Percentiles rank a stretch among this genome's conserved stretches.
Evolutionary conservation across 805 yeast genomes (phyloP).

Genomic region (Wilhelminamyces savonicus): DNA sequence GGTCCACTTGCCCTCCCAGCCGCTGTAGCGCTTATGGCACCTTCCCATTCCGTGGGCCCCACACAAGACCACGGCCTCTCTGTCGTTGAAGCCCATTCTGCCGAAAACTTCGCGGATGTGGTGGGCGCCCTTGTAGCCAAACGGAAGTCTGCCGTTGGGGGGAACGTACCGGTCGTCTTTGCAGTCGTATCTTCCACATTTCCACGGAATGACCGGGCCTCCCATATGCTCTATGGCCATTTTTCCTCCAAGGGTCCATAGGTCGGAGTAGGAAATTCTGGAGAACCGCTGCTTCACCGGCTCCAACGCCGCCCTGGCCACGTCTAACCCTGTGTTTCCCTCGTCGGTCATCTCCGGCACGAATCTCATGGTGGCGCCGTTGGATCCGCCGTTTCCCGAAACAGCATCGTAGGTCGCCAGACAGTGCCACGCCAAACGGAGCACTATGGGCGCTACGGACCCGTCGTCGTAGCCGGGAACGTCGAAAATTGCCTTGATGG

Average conservation of each 20-base stretch:
- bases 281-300: conserved; percentile 53
- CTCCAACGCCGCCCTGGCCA: conserved; percentile 50
- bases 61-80: conserved; percentile 65
- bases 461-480: conserved; percentile 52
- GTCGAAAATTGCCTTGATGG: conserved; percentile 25
- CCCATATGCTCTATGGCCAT: conserved; percentile 72
- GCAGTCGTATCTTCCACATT: conserved; percentile 70
- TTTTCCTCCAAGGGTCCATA: conserved; percentile 76
- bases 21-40: conserved; percentile 66
- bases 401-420: conserved; percentile 71
- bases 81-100: conserved; percentile 55
- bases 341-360: conserved; percentile 44
- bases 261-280: conserved; percentile 74
- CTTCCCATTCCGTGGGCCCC: conserved; percentile 77
- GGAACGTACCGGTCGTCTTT: conserved; percentile 45
- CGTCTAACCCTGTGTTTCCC: conserved; percentile 59
- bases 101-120: conserved; percentile 61
- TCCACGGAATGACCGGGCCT: conserved; percentile 78
- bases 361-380: conserved; percentile 46
- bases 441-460: conserved; percentile 70
- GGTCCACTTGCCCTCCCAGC: conserved; percentile 90
- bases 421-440: conserved; percentile 82
- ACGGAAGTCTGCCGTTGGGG: conserved; percentile 67
- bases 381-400: conserved; percentile 55
- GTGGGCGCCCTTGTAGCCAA: conserved; percentile 58